These are phyloP conservation scores for Sugiyamaella sp. DNA, from an alignment of 1,139 yeast genomes.

Conservation along the genomic window DNA sequence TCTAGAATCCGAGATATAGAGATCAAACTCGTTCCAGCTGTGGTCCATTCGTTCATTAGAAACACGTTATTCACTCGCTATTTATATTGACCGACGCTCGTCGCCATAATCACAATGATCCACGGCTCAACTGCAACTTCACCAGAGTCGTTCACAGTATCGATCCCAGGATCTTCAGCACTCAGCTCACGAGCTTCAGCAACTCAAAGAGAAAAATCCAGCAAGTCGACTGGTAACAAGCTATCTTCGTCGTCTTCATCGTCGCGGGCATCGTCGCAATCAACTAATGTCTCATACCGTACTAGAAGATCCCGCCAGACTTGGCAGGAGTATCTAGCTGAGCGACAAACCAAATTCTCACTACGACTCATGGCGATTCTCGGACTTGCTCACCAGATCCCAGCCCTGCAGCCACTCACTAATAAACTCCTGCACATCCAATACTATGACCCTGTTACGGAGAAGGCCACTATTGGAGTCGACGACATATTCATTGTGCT, in stretches of 20 bases:
- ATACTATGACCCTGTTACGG: conserved; percentile 30
- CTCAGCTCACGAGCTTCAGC: not conserved
- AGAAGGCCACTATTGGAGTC: conserved; percentile 34
- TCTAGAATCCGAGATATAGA: too few relatives aligned
- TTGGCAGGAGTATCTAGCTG: conserved; percentile 31
- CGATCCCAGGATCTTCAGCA: conserved; percentile 18
- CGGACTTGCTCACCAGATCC: conserved; percentile 29
- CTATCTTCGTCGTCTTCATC: too few relatives aligned
- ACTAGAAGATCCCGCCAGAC: conserved; percentile 18
- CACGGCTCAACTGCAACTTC: conserved; percentile 14
- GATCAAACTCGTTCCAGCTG: not conserved
- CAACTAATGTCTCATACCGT: conserved; percentile 8
- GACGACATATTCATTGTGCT: conserved; percentile 58
- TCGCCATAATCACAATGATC: conserved; percentile 7
- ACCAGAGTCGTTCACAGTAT: conserved; percentile 19
- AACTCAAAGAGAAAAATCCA: not conserved
- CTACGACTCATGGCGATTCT: conserved; percentile 26
- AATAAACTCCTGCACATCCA: conserved; percentile 33
- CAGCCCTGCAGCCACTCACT: conserved; percentile 31
- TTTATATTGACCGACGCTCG: not conserved
- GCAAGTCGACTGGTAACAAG: not conserved
- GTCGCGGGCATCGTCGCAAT: not conserved
- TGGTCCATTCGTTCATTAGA: not conserved
- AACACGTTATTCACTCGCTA: not conserved
- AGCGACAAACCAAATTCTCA: conserved; percentile 27